Evolutionary conservation across 768 basidiomycete species (phyloP), one percentile per base, ranked within the genome.

Genomic region (Lactifluus subvellereus): DNA sequence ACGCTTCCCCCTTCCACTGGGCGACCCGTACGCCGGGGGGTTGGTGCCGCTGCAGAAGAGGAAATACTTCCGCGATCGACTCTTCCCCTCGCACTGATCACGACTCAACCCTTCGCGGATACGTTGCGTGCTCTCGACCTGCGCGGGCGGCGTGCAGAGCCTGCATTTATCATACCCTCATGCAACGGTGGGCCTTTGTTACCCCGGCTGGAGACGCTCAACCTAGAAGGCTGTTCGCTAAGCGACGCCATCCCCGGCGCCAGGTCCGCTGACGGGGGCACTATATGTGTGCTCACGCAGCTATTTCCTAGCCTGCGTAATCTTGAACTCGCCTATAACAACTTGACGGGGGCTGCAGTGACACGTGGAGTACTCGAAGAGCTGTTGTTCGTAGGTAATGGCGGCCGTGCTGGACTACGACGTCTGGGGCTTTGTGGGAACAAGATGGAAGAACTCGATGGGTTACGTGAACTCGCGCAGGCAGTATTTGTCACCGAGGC

Each of bases 301-400:
- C 76, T 92, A 11, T 93, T 93, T 74, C 91, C 91, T 2, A 81
- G 80, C 65, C 69, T 94, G 50, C 78, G 77, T 42, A 84, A 80
- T 11, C 79, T 94, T 14, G 85, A 92, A 62, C 74, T 93, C 61
- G 87, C 88, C n/a, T 87, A 87, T 71, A 94, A 94, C 66, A 67
- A 74, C 3, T 72, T 93, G 11, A 85, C 85, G 1, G 81, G 80
- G 59, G 74, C 75, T 0, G 79, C 82, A 4, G 71, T 90, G 14
- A 75, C 77, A 1, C 72, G 77, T 30, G 81, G 80, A 2, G 76
- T 75, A 1, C 72, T 91, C 33, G 74, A 79, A 0, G 61, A 68
- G 11, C 74, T 91, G 9, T 76, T 89, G 33, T 75, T 90, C 51
- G 37, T 53, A 11, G 32, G 45, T 14, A 53, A 51, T n/a, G 56